These are phyloP conservation scores for Ceratocystis colombiana DNA, from an alignment of 2,329 filamentous ascomycete genomes.

Conservation along the genomic window DNA sequence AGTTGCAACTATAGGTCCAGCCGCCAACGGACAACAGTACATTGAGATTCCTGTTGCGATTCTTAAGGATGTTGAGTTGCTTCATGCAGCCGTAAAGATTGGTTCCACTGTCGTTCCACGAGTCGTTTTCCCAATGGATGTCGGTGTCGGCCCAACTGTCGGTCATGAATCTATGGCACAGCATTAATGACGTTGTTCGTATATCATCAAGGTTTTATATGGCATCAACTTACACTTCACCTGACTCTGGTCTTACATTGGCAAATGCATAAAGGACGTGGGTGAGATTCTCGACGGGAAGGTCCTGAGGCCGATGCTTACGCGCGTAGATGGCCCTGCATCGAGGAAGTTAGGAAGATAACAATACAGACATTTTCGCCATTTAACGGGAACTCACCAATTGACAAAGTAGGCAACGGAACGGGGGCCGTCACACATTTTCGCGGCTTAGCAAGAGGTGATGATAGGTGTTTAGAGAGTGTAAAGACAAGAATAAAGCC, in stretches of 20 bases:
- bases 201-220: background rate
- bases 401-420: conserved; percentile 66
- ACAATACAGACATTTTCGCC: background rate
- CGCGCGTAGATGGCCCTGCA: conserved; percentile 71
- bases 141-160: conserved; percentile 59
- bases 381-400: conserved; percentile 37
- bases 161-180: conserved; percentile 39
- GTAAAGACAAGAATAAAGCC: background rate
- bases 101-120: conserved; percentile 59
- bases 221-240: conserved; percentile 58
- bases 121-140: conserved; percentile 61
- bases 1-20: conserved; percentile 85
- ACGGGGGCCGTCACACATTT: conserved; percentile 42
- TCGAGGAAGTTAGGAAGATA: conserved; percentile 24
- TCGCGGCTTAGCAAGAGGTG: background rate
- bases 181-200: conserved; percentile 14
- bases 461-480: background rate
- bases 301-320: conserved; percentile 73
- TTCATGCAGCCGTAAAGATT: conserved; percentile 87
- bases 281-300: conserved; percentile 71
- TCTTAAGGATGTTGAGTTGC: conserved; percentile 77
- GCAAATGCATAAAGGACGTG: conserved; percentile 88
- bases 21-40: conserved; percentile 79
- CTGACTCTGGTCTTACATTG: conserved; percentile 67
- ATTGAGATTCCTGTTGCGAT: conserved; percentile 71